These are phyloP conservation scores for Podaxis sp. DNA, from an alignment of 768 basidiomycete species.

Conservation along the genomic window DNA sequence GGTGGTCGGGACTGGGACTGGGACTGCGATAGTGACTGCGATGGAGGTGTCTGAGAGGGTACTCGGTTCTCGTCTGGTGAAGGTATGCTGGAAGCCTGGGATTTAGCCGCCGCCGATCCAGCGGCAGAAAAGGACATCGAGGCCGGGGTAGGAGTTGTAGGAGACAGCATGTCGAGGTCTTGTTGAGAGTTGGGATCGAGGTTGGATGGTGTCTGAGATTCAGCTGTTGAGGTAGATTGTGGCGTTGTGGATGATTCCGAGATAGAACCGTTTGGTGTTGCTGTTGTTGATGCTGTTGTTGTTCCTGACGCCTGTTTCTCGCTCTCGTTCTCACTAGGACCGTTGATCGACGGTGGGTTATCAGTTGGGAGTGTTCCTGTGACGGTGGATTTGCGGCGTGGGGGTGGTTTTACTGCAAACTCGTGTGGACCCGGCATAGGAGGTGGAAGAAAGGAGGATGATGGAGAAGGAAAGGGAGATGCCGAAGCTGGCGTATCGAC, in stretches of 20 bases:
- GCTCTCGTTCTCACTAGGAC: too few relatives aligned
- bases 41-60: neutral
- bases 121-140: conserved; percentile 22
- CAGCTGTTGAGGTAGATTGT: conserved; percentile 6
- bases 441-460: conserved; percentile 67
- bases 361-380: neutral
- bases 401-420: conserved; percentile 53
- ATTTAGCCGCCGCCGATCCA: neutral
- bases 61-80: conserved; percentile 13
- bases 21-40: neutral
- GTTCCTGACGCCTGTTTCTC: too few relatives aligned
- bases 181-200: conserved; percentile 4
- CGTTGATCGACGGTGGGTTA: too few relatives aligned
- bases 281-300: neutral
- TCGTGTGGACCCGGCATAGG: conserved; percentile 68
- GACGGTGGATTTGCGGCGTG: conserved; percentile 17
- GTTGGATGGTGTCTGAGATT: conserved; percentile 7
- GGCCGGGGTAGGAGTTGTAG: conserved; percentile 26
- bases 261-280: neutral
- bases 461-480: conserved; percentile 60
- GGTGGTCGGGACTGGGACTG: neutral
- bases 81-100: neutral
- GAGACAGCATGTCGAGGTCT: conserved; percentile 19
- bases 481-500: conserved; percentile 36
- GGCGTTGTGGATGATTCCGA: conserved; percentile 11